Percentiles rank a stretch among this genome's conserved stretches.
Conservation (phyloP, 2,329 filamentous ascomycete genomes). For the Penicillium sp. region DNA sequence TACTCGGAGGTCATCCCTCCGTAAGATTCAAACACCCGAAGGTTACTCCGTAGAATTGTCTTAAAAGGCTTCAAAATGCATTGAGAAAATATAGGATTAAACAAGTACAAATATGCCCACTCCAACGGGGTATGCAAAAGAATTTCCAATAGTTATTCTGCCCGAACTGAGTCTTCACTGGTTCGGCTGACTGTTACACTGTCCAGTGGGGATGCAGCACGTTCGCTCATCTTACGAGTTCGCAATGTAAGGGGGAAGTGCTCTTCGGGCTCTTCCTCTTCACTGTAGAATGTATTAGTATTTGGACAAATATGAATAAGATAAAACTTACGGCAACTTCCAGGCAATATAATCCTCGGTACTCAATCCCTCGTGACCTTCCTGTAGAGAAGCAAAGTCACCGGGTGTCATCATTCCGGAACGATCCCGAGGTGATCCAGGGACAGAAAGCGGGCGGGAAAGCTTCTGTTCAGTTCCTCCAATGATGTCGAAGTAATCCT, state of each 20-base stretch:
- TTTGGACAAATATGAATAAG: neutral
- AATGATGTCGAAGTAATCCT: slow-evolving; percentile 86
- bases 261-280: slow-evolving; percentile 87
- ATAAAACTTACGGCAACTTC: slow-evolving; percentile 88
- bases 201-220: slow-evolving; percentile 38
- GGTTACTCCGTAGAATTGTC: too few relatives aligned
- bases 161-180: slow-evolving; percentile 3
- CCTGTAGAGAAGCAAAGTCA: slow-evolving; percentile 94
- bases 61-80: too few relatives aligned
- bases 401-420: slow-evolving; percentile 99
- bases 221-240: slow-evolving; percentile 43
- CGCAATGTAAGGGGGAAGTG: slow-evolving; percentile 67
- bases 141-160: neutral
- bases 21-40: too few relatives aligned
- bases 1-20: slow-evolving; percentile 2
- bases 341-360: slow-evolving; percentile 98
- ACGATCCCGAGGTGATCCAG: slow-evolving; percentile 85
- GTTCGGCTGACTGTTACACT: slow-evolving; percentile 31
- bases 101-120: slow-evolving; percentile 7
- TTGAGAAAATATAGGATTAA: slow-evolving; percentile 10
- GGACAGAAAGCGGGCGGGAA: slow-evolving; percentile 87
- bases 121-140: neutral
- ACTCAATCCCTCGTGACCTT: slow-evolving; percentile 85
- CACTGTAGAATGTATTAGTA: slow-evolving; percentile 52
- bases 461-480: slow-evolving; percentile 93